Evolutionary conservation across 179 eudicot species (phyloP).

Genomic region (Pouteria campechiana): DNA sequence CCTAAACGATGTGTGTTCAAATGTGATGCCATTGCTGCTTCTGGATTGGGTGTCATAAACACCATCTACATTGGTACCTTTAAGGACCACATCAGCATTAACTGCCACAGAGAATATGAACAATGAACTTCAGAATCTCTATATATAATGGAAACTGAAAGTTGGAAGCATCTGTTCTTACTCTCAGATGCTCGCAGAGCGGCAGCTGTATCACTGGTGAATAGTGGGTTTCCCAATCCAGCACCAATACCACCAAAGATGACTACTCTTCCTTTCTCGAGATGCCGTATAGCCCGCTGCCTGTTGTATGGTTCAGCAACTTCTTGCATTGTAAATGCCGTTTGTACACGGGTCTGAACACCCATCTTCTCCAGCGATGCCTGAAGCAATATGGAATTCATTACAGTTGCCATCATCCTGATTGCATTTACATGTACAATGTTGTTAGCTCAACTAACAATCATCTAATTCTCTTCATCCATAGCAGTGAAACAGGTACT

Average conservation of each 20-base stretch:
- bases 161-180: constrained; percentile 15
- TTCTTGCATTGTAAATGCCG: constrained; percentile 75
- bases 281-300: constrained; percentile 79
- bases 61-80: constrained; percentile 73
- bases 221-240: constrained; percentile 82
- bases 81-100: constrained; percentile 85
- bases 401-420: constrained; percentile 98
- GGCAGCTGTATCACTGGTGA: constrained; percentile 90
- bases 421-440: constrained; percentile 7
- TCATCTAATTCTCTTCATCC: too few species aligned
- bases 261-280: constrained; percentile 91
- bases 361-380: constrained; percentile 87
- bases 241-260: constrained; percentile 97
- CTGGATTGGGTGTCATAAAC: constrained; percentile 56
- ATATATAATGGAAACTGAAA: neutral
- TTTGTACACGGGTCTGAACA: constrained; percentile 80
- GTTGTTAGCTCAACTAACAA: neutral
- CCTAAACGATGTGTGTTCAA: constrained; percentile 82
- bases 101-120: constrained; percentile 29
- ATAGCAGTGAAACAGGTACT: too few species aligned
- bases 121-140: neutral
- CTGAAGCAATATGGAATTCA: constrained; percentile 87
- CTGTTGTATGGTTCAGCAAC: constrained; percentile 82
- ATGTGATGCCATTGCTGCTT: constrained; percentile 34
- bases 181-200: constrained; percentile 96